Conservation (phyloP, 139 green algal species). For the Zygnema circumcarinatum region DNA sequence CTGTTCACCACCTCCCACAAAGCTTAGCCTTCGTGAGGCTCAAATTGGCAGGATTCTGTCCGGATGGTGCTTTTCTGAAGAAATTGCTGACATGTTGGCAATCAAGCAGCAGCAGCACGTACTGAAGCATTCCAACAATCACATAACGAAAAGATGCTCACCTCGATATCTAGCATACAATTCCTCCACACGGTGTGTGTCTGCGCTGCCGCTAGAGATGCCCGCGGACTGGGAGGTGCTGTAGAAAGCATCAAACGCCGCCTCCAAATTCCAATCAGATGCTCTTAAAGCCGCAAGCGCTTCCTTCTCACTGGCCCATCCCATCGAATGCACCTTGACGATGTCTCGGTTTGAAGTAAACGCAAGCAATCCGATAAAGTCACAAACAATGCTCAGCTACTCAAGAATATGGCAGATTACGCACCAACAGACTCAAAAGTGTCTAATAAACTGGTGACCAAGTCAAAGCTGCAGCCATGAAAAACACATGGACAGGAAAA, state of each 20-base stretch:
- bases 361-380: too few relatives aligned
- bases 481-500: too few relatives aligned
- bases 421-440: too few relatives aligned
- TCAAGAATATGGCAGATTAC: too few relatives aligned
- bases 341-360: background rate
- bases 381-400: too few relatives aligned
- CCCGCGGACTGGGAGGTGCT: constrained; percentile 14
- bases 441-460: too few relatives aligned
- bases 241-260: constrained; percentile 63
- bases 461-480: too few relatives aligned
- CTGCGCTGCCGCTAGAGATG: background rate
- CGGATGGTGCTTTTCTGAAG: too few relatives aligned
- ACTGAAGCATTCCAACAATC: background rate
- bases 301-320: constrained; percentile 54
- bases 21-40: background rate
- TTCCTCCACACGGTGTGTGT: constrained; percentile 40
- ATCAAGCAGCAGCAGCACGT: background rate
- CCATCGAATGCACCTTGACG: background rate
- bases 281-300: constrained; percentile 52
- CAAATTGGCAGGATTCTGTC: background rate
- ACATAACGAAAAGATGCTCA: background rate
- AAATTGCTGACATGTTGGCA: too few relatives aligned
- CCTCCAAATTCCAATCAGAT: constrained; percentile 65
- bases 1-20: constrained; percentile 3
- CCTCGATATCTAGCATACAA: constrained; percentile 64